Conservation (phyloP, 2,329 filamentous ascomycete genomes). For the Cucurbitaria berberidis region DNA sequence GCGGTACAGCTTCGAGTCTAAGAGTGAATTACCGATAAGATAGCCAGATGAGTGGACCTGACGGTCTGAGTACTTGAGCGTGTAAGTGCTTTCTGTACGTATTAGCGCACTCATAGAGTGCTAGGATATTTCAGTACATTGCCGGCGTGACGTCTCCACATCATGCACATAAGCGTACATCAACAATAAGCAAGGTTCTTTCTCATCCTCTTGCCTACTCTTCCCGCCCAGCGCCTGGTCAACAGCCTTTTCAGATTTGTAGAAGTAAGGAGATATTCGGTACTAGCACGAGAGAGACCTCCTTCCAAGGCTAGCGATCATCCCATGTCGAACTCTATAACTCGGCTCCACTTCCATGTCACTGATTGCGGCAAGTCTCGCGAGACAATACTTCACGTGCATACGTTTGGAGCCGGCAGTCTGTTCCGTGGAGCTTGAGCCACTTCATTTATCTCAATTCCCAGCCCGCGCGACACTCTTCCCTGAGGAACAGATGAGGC, state of each 20-base stretch:
- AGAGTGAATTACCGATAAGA: constrained; percentile 40
- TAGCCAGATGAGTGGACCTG: constrained; percentile 12
- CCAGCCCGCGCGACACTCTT: background rate
- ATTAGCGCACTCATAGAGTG: constrained; percentile 5
- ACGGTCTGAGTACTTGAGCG: constrained; percentile 1
- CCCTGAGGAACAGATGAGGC: background rate
- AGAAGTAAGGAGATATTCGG: background rate
- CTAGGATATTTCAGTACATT: constrained; percentile 6
- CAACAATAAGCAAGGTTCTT: background rate
- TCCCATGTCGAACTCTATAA: background rate
- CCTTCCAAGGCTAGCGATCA: background rate
- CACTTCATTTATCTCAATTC: background rate
- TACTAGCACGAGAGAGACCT: background rate
- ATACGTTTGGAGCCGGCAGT: background rate
- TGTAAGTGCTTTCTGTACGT: constrained; percentile 6
- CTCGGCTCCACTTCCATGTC: background rate
- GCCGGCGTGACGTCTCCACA: background rate
- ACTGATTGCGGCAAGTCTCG: background rate
- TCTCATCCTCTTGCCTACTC: background rate
- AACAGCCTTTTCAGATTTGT: background rate
- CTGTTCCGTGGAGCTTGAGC: background rate
- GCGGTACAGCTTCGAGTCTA: constrained; percentile 63
- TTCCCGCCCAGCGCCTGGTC: background rate
- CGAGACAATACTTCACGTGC: background rate
- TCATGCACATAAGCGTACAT: background rate